phyloP scores from a whole-genome alignment of 345 rosid genomes.

The Linum lewisii region DNA sequence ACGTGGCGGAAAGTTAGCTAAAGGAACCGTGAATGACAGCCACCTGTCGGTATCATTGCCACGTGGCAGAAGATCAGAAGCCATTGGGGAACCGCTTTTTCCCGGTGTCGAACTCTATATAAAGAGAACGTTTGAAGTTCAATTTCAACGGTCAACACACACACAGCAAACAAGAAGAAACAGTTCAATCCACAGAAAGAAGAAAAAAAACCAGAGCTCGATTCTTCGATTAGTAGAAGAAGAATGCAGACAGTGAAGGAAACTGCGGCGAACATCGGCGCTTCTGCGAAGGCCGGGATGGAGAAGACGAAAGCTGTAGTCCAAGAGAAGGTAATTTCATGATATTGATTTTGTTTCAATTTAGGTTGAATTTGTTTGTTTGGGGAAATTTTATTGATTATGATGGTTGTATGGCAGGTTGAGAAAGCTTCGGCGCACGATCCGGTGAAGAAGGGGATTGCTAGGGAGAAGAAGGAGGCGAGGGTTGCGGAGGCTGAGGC shows the following conservation, averaged over 20 bases:
- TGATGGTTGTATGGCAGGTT: background rate
- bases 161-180: background rate
- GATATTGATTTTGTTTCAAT: background rate
- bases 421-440: constrained; percentile 2
- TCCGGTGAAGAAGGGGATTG: constrained; percentile 1
- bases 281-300: constrained; percentile 5
- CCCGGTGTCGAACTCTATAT: background rate
- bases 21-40: background rate
- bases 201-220: too few species aligned
- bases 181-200: background rate
- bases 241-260: constrained; percentile 1
- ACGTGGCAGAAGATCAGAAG: background rate
- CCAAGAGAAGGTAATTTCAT: background rate
- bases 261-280: background rate
- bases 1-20: background rate
- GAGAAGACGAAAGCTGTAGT: constrained; percentile 3
- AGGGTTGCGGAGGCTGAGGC: background rate
- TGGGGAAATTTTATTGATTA: background rate
- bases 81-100: background rate
- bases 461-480: constrained; percentile 1
- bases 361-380: background rate
- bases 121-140: too few species aligned
- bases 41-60: background rate
- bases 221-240: background rate
- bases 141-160: background rate